phyloP scores from a whole-genome alignment of 176 grass and related monocot species.

The Poa pratensis region DNA sequence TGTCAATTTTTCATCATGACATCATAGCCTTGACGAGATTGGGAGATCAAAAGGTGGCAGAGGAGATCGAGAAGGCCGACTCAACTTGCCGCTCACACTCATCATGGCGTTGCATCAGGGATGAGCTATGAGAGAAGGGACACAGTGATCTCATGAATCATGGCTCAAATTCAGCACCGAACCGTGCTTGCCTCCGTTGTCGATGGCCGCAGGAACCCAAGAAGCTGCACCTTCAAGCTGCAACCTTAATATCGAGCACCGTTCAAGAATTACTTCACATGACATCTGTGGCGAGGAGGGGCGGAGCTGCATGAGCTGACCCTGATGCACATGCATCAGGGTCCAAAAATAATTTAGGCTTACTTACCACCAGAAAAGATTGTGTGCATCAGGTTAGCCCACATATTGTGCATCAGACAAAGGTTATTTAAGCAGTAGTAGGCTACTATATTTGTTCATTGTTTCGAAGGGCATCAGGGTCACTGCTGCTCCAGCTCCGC shows the following conservation, averaged over 20 bases:
- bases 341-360: too few relatives aligned
- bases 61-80: conserved; percentile 16
- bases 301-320: too few relatives aligned
- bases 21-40: conserved; percentile 39
- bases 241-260: conserved; percentile 36
- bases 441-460: too few relatives aligned
- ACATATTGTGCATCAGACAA: too few relatives aligned
- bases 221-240: conserved; percentile 20
- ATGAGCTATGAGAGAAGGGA: conserved; percentile 27
- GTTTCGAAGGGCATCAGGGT: too few relatives aligned
- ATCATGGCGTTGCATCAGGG: conserved; percentile 49
- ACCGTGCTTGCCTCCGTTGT: conserved; percentile 11
- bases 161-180: conserved; percentile 27
- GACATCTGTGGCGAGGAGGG: conserved; percentile 33
- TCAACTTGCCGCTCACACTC: conserved; percentile 36
- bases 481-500: too few relatives aligned
- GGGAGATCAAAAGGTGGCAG: conserved; percentile 41
- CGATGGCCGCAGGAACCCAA: conserved; percentile 36
- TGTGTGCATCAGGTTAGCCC: too few relatives aligned
- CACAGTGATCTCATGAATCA: conserved; percentile 50
- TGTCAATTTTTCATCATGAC: conserved; percentile 38
- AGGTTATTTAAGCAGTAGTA: too few relatives aligned
- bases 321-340: too few relatives aligned
- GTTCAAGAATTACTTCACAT: conserved; percentile 39
- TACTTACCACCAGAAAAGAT: too few relatives aligned